Conservation (phyloP, 164 flowering plant genomes). For the Tetrastigma voinierianum region DNA sequence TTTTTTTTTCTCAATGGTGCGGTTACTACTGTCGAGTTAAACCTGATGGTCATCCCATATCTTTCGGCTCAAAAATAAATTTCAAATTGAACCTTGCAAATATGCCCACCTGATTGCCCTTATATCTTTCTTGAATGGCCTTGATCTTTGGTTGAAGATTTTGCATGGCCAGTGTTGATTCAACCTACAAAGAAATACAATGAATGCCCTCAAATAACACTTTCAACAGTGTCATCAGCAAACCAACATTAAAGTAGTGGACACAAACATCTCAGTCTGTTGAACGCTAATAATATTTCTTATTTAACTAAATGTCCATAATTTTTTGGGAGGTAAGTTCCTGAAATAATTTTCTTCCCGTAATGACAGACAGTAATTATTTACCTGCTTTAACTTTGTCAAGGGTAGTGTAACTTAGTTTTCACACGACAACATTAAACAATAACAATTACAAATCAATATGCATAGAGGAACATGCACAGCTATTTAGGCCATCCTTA, state of each 20-base stretch:
- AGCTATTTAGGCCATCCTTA: slow-evolving; percentile 82
- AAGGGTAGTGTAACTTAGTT: slow-evolving; percentile 77
- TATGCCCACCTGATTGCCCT: slow-evolving; percentile 77
- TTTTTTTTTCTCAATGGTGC: not conserved
- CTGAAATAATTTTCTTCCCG: too few relatives aligned
- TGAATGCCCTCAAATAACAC: not conserved
- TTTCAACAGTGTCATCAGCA: not conserved
- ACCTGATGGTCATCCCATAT: too few relatives aligned
- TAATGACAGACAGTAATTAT: not conserved
- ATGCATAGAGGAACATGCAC: slow-evolving; percentile 90
- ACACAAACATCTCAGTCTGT: too few relatives aligned
- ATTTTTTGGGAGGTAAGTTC: too few relatives aligned
- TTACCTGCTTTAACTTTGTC: slow-evolving; percentile 93
- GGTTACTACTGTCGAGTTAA: not conserved
- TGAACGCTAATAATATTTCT: too few relatives aligned
- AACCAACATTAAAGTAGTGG: too few relatives aligned
- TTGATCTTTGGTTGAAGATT: slow-evolving; percentile 95
- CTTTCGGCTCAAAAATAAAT: too few relatives aligned
- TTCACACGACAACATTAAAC: slow-evolving; percentile 92
- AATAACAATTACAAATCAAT: slow-evolving; percentile 96
- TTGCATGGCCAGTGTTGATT: slow-evolving; percentile 96
- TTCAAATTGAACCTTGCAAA: slow-evolving; percentile 2
- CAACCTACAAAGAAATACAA: slow-evolving; percentile 54
- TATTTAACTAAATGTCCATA: too few relatives aligned
- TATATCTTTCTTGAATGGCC: slow-evolving; percentile 97